A percentile compares a stretch with the other conserved stretches of the same genome.
Conservation (phyloP, 2,329 filamentous ascomycete species). For the Aureobasidium sp. region DNA sequence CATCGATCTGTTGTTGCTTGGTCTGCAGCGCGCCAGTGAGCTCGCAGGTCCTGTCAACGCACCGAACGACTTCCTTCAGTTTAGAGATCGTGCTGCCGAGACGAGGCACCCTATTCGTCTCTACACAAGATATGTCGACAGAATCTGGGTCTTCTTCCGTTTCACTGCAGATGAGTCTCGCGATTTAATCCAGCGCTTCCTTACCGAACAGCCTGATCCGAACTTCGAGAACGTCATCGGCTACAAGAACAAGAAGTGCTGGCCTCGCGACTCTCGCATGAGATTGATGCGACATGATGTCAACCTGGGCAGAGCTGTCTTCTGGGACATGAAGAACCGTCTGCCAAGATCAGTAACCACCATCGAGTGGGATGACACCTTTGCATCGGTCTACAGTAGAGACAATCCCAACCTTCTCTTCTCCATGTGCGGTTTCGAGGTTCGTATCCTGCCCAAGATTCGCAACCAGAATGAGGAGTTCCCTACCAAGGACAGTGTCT, state of each 20-base stretch:
- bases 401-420: conserved; percentile 97
- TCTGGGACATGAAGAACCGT: conserved; percentile 98
- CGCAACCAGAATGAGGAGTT: conserved; percentile 96
- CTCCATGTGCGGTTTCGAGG: conserved; percentile 97
- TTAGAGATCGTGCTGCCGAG: conserved; percentile 87
- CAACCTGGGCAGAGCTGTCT: conserved; percentile 91
- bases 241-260: conserved; percentile 99
- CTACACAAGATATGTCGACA: conserved; percentile 97
- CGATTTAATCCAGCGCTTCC: conserved; percentile 92
- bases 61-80: conserved; percentile 96
- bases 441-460: conserved; percentile 90
- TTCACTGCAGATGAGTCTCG: conserved; percentile 91
- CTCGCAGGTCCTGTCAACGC: conserved; percentile 89
- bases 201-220: conserved; percentile 95
- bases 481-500: conserved; percentile 94
- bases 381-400: conserved; percentile 93
- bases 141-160: conserved; percentile 95
- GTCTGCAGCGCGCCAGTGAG: conserved; percentile 92
- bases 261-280: conserved; percentile 97
- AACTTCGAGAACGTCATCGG: conserved; percentile 99
- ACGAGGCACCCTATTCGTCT: conserved; percentile 89
- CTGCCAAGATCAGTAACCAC: conserved; percentile 91
- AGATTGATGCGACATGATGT: conserved; percentile 97
- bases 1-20: conserved; percentile 83
- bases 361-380: conserved; percentile 98